phyloP scores from a whole-genome alignment of 345 rosid species.

The Excoecaria cochinchinensis region DNA sequence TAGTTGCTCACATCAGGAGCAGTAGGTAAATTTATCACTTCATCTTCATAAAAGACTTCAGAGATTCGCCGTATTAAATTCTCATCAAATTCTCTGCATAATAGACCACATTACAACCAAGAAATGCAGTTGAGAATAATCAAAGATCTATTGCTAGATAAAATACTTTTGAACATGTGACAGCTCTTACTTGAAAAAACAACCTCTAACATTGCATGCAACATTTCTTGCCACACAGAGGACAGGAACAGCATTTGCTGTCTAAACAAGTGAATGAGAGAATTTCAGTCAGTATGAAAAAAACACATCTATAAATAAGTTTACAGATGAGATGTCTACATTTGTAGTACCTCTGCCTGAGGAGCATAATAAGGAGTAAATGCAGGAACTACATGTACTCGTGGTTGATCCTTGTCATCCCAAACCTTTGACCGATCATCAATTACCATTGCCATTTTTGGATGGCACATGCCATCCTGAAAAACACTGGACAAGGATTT shows the following conservation, averaged over 20 bases:
- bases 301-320: conserved; percentile 8
- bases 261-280: conserved; percentile 39
- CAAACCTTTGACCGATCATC: conserved; percentile 96
- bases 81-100: conserved; percentile 93
- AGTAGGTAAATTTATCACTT: conserved; percentile 65
- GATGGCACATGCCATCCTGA: conserved; percentile 85
- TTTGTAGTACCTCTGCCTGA: conserved; percentile 78
- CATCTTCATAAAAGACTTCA: conserved; percentile 86
- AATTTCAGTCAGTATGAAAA: conserved; percentile 9
- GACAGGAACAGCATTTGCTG: conserved; percentile 76
- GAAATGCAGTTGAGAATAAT: conserved; percentile 12
- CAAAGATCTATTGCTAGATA: conserved; percentile 5
- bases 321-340: conserved; percentile 20
- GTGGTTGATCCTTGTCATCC: conserved; percentile 98
- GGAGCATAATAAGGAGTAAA: conserved; percentile 96
- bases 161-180: conserved; percentile 3
- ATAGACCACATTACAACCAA: conserved; percentile 20
- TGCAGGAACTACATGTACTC: conserved; percentile 94
- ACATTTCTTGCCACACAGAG: conserved; percentile 99
- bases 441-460: conserved; percentile 98
- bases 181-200: conserved; percentile 81
- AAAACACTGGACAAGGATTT: conserved; percentile 87
- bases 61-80: conserved; percentile 64
- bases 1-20: conserved; percentile 95
- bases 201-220: conserved; percentile 98